Base-by-base conservation (phyloP, 2,329 filamentous ascomycete species). In the Aureobasidium subglaciale region DNA sequence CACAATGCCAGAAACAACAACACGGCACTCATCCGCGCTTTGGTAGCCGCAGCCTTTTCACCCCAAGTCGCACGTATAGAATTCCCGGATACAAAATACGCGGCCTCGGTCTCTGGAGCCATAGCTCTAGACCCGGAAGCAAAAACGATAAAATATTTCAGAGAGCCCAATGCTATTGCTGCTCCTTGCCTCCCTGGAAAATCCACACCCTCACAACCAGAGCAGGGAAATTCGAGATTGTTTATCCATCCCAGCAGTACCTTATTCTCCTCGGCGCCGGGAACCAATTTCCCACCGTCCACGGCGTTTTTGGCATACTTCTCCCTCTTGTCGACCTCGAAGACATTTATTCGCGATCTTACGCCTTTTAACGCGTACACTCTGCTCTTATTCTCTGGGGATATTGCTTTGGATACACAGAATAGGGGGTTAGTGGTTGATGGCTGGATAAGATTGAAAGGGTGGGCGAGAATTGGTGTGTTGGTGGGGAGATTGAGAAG, bases 1-100 rank as follows among this genome's bases (percentile, higher is more conserved):
- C 71, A 80, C 55, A 78, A 80, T 58, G 77, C 77, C 54, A 71
- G 77, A 60, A 75, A 75, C 55, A 64, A 67, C 43, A 75, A 75
- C 58, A 71, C 72, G 20, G 68, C 72, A 0, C 71, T 78, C 2
- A 59, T 78, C 4, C 75, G 76, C 25, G 73, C 75, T 4, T 66
- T 78, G 15, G 70, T 77, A 8, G 77, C 78, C 2, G 77, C 72
- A 13, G 70, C 77, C 3, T 78, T 80, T 69, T 75, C 75, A 37
- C 93, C 93, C 0, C 92, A 97, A 71, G 84, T 96, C 61, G 90
- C 90, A 13, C 84, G 91, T 53, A 96, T 99, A 67, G 86, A 90
- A 61, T 89, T 96, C 63, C 93, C 93, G 0, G 90, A 96, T 72
- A 95, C 95, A 75, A 97, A 96, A 70, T 99, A 95, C 70, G 88